Conservation (phyloP, 2,329 filamentous ascomycete species). For the Fusarium nanum region DNA sequence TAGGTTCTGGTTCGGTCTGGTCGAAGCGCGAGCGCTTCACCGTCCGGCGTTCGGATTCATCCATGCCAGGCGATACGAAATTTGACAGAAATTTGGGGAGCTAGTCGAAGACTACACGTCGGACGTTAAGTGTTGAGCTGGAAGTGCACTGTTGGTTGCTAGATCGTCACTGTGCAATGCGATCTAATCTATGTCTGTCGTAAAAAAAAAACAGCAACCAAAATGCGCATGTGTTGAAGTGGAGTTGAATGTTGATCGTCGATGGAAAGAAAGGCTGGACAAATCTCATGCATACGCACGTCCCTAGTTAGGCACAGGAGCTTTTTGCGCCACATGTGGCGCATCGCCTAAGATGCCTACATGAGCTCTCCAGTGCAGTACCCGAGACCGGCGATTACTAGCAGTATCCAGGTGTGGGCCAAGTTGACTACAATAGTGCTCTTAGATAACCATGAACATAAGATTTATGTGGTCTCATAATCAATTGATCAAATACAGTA, state of each 20-base stretch:
- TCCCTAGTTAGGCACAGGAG: constrained; percentile 2
- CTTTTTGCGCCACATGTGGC: constrained; percentile 37
- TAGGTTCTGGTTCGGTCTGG: constrained; percentile 85
- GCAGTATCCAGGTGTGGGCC: not conserved
- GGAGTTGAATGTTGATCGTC: constrained; percentile 26
- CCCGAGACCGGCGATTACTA: constrained; percentile 23
- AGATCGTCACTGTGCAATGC: not conserved
- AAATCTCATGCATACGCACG: constrained; percentile 20
- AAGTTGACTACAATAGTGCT: not conserved
- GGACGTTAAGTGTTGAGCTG: not conserved
- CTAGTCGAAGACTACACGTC: not conserved
- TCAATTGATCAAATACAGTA: not conserved
- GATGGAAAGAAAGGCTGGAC: constrained; percentile 34
- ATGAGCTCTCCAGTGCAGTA: not conserved
- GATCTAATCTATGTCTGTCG: constrained; percentile 4
- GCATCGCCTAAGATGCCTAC: not conserved
- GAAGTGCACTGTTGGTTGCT: not conserved
- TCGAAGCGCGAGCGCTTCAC: constrained; percentile 94
- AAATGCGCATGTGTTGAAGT: constrained; percentile 34
- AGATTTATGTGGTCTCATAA: not conserved
- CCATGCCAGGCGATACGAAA: constrained; percentile 59
- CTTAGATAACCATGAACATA: not conserved
- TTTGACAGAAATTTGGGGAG: not conserved
- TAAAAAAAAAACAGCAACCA: constrained; percentile 26
- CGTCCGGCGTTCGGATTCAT: constrained; percentile 78